These are phyloP conservation scores for Taiozyma sp. DNA, from an alignment of 1,139 yeast species.

Conservation along the genomic window DNA sequence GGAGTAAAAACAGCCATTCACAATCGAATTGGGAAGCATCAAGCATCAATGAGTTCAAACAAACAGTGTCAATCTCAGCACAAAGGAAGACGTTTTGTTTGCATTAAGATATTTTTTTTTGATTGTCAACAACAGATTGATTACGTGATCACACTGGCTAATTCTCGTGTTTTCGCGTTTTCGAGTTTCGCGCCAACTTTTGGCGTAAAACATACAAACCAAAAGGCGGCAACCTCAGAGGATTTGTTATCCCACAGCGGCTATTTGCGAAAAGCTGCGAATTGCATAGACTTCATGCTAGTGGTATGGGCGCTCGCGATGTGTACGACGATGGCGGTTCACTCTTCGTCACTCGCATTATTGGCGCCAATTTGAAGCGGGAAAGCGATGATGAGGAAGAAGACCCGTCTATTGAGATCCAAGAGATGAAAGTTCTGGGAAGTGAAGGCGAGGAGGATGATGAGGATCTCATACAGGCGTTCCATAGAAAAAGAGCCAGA, in stretches of 20 bases:
- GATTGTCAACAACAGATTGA: neutral
- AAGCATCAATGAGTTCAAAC: neutral
- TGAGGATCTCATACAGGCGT: neutral
- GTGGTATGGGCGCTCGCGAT: neutral
- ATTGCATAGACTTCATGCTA: neutral
- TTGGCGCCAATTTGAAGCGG: neutral
- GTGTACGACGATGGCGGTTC: neutral
- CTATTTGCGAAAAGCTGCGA: neutral
- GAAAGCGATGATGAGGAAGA: neutral
- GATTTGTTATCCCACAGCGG: neutral
- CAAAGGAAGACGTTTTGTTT: neutral
- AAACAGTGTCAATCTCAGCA: neutral
- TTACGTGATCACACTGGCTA: neutral
- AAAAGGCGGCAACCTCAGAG: neutral
- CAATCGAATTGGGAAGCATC: neutral
- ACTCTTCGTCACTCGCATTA: neutral
- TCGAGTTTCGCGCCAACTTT: neutral
- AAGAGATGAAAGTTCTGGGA: slow-evolving; percentile 7
- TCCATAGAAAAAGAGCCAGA: neutral
- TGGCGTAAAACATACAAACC: neutral
- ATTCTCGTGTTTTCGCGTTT: no score
- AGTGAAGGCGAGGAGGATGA: slow-evolving; percentile 7
- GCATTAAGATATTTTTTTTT: neutral
- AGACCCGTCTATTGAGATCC: slow-evolving; percentile 1
- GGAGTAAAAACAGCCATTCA: neutral